Base-by-base conservation (phyloP, 2,329 filamentous ascomycete genomes). In the Allantophomopsis lycopodina region DNA sequence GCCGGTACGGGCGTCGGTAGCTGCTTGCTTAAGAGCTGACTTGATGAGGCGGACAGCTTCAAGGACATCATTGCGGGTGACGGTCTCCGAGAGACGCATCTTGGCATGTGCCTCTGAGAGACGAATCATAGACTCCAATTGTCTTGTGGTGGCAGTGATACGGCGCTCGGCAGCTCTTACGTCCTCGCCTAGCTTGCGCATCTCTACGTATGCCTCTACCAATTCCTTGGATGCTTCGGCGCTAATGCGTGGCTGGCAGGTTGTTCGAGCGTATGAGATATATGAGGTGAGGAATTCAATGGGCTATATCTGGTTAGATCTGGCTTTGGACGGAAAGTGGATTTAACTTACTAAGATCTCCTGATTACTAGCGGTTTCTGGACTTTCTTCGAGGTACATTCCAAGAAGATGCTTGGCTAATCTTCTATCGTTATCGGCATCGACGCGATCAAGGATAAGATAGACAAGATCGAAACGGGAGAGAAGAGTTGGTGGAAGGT, bases 41-140 rank as follows among this genome's bases (percentile, higher is more conserved):
- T 89, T 86, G 60, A 98, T 98, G 33, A 98, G 69, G 10, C 91
- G 81, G 36, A 94, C 85, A 0, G 91, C 88, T 64, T 98, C 91
- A 37, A 76, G 65, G 5, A 98, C 93, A 53, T 98, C 93, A 37
- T 73, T 72, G 20, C 72, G 75, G 0, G 83, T 87, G 33, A 98
- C 91, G 12, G 69, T 73, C 2, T 68, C 58, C 0, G 82, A 76
- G 5, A 98, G 73, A 4, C 91, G 83, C 93, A 98, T 98, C 61
- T 95, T 95, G 37, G 91, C 93, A 60, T 98, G 93, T 0, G 88
- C 91, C 65, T 98, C 91, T 1, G 88, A 67, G 3, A 98, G 80
- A 45, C 91, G 89, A 56, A 98, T 96, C 93, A 98, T 98, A 35
- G 83, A 91, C 63, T 98, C 93, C 5, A 98, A 71, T 62, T 98